Conservation (phyloP, 2,329 filamentous ascomycete species). For the Fusarium continuum region DNA sequence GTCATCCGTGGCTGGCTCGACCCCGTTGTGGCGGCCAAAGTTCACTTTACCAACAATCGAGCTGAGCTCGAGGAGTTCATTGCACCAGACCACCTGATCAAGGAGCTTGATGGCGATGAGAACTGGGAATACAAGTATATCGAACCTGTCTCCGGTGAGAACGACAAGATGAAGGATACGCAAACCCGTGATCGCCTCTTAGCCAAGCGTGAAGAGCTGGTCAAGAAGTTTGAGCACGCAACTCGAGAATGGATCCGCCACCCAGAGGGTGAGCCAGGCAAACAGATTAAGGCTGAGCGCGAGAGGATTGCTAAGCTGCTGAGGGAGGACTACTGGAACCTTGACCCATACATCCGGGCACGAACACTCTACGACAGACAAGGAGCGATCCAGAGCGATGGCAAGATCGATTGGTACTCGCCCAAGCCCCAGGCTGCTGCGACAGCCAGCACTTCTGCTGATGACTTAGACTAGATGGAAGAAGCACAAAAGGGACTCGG, state of each 20-base stretch:
- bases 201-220: conserved; percentile 69
- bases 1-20: conserved; percentile 97
- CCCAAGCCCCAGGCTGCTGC: conserved; percentile 31
- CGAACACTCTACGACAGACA: conserved; percentile 85
- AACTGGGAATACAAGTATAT: conserved; percentile 84
- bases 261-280: conserved; percentile 54
- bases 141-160: conserved; percentile 80
- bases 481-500: conserved; percentile 9
- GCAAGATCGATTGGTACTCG: conserved; percentile 76
- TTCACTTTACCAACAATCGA: conserved; percentile 87
- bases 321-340: conserved; percentile 81
- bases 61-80: conserved; percentile 84
- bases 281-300: conserved; percentile 64
- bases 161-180: conserved; percentile 74
- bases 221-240: conserved; percentile 75
- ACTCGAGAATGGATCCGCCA: conserved; percentile 78
- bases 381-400: conserved; percentile 74
- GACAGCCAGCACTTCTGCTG: conserved; percentile 49
- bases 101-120: conserved; percentile 87
- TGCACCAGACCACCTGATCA: conserved; percentile 73
- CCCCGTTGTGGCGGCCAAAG: conserved; percentile 92
- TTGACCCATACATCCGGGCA: conserved; percentile 88
- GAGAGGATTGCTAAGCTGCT: conserved; percentile 70
- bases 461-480: conserved; percentile 57
- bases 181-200: conserved; percentile 71